Percentiles rank a stretch among this genome's conserved stretches.
Conservation (phyloP, 345 rosid species). For the Aegle marmelos region DNA sequence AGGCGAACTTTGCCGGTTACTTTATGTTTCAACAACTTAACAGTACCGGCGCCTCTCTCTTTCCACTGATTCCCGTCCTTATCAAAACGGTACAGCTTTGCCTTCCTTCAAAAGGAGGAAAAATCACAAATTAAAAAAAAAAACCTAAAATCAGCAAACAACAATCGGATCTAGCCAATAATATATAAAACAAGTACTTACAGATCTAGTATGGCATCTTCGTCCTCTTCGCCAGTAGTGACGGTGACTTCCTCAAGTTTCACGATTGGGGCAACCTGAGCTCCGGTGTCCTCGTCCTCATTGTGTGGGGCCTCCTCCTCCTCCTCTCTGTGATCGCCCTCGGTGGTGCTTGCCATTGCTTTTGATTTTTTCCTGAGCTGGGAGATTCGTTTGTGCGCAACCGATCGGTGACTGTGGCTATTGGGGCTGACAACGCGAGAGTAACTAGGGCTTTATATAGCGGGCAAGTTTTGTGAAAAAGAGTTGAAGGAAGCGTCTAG, state of each 20-base stretch:
- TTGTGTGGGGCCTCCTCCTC: conserved; percentile 65
- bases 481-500: neutral
- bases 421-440: neutral
- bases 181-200: conserved; percentile 20
- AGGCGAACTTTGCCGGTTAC: conserved; percentile 77
- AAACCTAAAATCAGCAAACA: neutral
- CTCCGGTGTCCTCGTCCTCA: conserved; percentile 96
- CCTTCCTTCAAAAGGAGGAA: conserved; percentile 44
- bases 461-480: neutral
- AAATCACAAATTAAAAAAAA: conserved; percentile 2
- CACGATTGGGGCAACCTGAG: conserved; percentile 83
- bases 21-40: conserved; percentile 84
- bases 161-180: neutral
- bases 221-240: conserved; percentile 88
- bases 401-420: neutral
- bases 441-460: conserved; percentile 2
- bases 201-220: conserved; percentile 78
- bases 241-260: conserved; percentile 81
- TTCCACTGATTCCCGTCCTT: conserved; percentile 89
- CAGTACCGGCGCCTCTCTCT: conserved; percentile 91
- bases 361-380: neutral
- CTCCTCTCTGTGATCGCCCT: conserved; percentile 54
- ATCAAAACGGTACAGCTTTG: conserved; percentile 84
- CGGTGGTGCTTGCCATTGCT: conserved; percentile 51
- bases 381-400: conserved; percentile 5